A percentile compares a stretch with the other conserved stretches of the same genome.
Evolutionary conservation across 768 basidiomycete species (phyloP).

Genomic region (Chalciporus chontae): DNA sequence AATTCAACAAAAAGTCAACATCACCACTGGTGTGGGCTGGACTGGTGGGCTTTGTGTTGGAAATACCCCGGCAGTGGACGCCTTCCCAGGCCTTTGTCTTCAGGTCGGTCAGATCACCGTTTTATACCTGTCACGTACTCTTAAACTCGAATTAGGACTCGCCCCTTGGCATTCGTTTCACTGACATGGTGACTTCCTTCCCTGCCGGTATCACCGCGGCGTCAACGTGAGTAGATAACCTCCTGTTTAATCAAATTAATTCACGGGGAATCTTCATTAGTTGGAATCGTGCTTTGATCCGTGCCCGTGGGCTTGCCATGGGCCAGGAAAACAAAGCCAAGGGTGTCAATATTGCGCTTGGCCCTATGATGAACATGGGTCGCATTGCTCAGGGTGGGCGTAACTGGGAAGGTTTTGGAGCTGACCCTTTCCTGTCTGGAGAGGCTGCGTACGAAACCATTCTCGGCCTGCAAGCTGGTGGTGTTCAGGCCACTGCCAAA

Average conservation of each 20-base stretch:
- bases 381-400: conserved; percentile 75
- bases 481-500: conserved; percentile 86
- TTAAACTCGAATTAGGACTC: conserved; percentile 45
- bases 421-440: conserved; percentile 83
- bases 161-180: conserved; percentile 74
- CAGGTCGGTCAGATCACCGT: conserved; percentile 40
- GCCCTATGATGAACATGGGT: conserved; percentile 87
- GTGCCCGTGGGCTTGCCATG: conserved; percentile 72
- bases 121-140: not conserved
- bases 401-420: conserved; percentile 96
- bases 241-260: not conserved
- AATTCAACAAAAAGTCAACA: conserved; percentile 60
- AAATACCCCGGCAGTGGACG: conserved; percentile 52
- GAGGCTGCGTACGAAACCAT: conserved; percentile 77
- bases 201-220: conserved; percentile 84
- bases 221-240: conserved; percentile 53
- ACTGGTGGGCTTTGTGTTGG: conserved; percentile 64
- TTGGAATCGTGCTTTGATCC: conserved; percentile 76
- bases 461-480: conserved; percentile 73
- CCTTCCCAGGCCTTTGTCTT: conserved; percentile 69
- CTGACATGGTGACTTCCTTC: conserved; percentile 73
- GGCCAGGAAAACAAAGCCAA: conserved; percentile 80
- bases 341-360: conserved; percentile 78
- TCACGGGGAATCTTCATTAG: conserved; percentile 27
- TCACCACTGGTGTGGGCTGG: conserved; percentile 57